Conservation (phyloP, 169 alveolate genomes). For the Besnoitia besnoiti region DNA sequence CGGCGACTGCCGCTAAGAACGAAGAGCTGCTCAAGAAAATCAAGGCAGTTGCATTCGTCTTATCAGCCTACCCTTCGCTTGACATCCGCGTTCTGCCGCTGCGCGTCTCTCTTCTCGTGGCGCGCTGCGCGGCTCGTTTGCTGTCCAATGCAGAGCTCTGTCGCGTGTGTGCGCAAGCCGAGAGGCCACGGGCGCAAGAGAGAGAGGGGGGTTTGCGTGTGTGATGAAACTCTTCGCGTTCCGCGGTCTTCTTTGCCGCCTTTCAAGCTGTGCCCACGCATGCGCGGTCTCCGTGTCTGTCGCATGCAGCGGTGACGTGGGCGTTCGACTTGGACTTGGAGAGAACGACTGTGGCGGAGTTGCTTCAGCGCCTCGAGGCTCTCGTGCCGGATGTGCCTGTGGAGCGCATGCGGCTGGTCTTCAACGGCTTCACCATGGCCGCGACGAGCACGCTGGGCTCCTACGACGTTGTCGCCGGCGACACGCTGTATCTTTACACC, state of each 20-base stretch:
- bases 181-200: no score
- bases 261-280: not conserved
- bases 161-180: no score
- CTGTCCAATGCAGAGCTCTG: no score
- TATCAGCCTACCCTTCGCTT: not conserved
- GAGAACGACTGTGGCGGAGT: constrained; percentile 58
- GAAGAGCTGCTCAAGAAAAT: not conserved
- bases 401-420: constrained; percentile 58
- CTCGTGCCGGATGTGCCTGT: not conserved
- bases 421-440: constrained; percentile 54
- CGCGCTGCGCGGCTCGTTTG: no score
- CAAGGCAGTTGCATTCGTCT: not conserved
- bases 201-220: no score
- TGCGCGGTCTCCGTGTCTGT: not conserved
- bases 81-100: no score
- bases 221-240: no score
- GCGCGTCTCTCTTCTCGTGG: no score
- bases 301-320: constrained; percentile 60
- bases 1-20: not conserved
- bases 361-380: constrained; percentile 31
- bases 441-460: constrained; percentile 47
- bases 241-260: no score
- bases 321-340: constrained; percentile 60
- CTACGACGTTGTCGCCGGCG: constrained; percentile 62
- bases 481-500: constrained; percentile 58